Percentiles rank a stretch among this genome's conserved stretches.
phyloP scores from a whole-genome alignment of 805 yeast genomes.

The Kuraishia molischiana region DNA sequence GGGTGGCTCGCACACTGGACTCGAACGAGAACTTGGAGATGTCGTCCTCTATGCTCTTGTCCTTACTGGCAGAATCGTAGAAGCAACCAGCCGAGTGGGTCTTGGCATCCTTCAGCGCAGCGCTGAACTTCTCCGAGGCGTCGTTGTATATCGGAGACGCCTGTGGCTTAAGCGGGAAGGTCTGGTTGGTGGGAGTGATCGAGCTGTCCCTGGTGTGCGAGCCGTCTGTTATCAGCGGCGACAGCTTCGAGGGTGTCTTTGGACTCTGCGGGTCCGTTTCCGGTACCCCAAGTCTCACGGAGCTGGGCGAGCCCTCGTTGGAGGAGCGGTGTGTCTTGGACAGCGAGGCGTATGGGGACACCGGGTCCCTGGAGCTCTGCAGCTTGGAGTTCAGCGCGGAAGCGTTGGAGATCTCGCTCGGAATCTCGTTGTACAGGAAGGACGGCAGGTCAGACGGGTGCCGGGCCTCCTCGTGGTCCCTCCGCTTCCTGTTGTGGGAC shows the following conservation, averaged over 20 bases:
- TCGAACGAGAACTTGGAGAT: neutral
- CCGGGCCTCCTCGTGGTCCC: neutral
- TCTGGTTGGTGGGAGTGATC: neutral
- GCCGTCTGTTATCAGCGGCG: neutral
- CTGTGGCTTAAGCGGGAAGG: neutral
- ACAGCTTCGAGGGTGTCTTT: neutral
- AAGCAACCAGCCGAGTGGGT: neutral
- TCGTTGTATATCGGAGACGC: neutral
- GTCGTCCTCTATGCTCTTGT: neutral
- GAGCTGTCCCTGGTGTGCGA: neutral
- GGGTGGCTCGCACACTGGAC: neutral
- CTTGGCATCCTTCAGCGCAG: neutral
- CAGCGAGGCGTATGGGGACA: constrained; percentile 15
- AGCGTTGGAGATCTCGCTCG: constrained; percentile 15
- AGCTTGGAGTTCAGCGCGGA: constrained; percentile 13
- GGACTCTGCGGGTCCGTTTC: neutral
- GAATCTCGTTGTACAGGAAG: constrained; percentile 19
- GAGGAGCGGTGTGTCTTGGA: constrained; percentile 1
- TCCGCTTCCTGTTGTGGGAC: neutral
- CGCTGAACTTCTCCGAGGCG: neutral
- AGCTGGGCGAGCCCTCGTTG: neutral
- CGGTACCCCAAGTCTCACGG: no score
- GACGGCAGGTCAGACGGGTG: constrained; percentile 10
- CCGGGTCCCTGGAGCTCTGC: constrained; percentile 5
- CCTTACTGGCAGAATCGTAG: neutral